Base-by-base conservation (phyloP, 192 early-diverging fungal genomes). In the Backusella luteola region DNA sequence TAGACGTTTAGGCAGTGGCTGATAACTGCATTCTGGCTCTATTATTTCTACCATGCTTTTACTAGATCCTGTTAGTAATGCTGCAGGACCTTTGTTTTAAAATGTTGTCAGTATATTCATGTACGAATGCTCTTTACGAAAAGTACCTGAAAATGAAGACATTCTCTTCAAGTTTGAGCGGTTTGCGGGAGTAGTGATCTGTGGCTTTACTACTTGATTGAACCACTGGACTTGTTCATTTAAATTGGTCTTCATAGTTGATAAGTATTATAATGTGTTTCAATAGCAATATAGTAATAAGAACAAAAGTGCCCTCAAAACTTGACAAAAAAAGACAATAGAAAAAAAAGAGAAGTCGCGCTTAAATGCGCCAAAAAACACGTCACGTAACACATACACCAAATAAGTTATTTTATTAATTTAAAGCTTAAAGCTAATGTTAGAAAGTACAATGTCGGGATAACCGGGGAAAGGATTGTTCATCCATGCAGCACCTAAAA, bases 401-500 rank as follows among this genome's bases (percentile, higher is more conserved):
- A 19, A 49, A 49, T 19, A n/a, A n/a, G 17, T 15, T 26, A 59
- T 59, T 21, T 53, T 53, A 53, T 53, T 53, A 1, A 44, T 26
- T 21, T 59, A 59, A 59, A 59, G 53, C 11, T 59, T 59, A 26
- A 59, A 59, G 23, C 53, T 59, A 23, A 59, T 59, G 23, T 59
- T 59, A 8, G 53, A 59, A 59, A 71, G 36, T 14, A 71, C 69
- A 26, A 71, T 71, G 3, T 71, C 69, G 4, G 69, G 69, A 46
- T 71, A 71, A 7, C 23, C 14, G 14, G 69, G 69, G 69, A 46
- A 71, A 32, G 21, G 26, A 5, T 39, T 36, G 21, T 71, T 71
- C 42, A 71, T 46, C 69, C 69, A 71, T 26, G 69, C 69, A 46
- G 23, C 69, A 71, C 69, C 66, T 67, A 35, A 35, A 67, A 4